Conservation (phyloP, 257 asterid species). For the Ilex aquifolium region DNA sequence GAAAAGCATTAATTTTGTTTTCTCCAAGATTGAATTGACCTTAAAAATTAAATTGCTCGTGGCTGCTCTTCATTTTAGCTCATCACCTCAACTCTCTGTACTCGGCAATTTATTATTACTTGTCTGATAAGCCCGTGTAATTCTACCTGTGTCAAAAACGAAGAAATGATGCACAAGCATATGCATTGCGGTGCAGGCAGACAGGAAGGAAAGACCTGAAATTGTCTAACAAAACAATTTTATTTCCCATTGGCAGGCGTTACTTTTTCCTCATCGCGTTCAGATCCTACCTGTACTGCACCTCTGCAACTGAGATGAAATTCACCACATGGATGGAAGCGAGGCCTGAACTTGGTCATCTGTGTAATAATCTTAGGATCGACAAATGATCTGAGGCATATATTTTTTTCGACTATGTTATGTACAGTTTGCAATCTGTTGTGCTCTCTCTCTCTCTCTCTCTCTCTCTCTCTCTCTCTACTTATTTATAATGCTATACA, state of each 20-base stretch:
- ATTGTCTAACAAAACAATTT: not conserved
- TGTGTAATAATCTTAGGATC: constrained; percentile 77
- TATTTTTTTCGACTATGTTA: no score
- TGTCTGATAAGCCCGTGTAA: not conserved
- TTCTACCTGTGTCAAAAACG: not conserved
- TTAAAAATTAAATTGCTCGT: not conserved
- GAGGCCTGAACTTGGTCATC: constrained; percentile 95
- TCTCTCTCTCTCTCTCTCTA: no score
- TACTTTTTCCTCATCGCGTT: constrained; percentile 86
- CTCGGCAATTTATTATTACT: not conserved
- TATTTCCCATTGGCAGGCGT: constrained; percentile 57
- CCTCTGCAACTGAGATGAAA: constrained; percentile 45
- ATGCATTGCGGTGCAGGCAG: not conserved
- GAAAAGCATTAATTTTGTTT: not conserved
- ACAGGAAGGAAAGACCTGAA: not conserved
- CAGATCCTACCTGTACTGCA: constrained; percentile 81
- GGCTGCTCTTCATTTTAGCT: not conserved
- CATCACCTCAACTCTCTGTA: not conserved
- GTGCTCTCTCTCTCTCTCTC: no score
- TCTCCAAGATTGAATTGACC: not conserved
- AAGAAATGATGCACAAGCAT: no score
- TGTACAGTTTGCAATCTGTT: no score
- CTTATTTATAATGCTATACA: no score
- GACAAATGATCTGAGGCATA: constrained; percentile 29
- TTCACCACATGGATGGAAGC: constrained; percentile 84